Percentiles rank a stretch among this genome's conserved stretches.
phyloP scores from a whole-genome alignment of 2,329 filamentous ascomycete genomes.

The Aspergillus spinulosporus region DNA sequence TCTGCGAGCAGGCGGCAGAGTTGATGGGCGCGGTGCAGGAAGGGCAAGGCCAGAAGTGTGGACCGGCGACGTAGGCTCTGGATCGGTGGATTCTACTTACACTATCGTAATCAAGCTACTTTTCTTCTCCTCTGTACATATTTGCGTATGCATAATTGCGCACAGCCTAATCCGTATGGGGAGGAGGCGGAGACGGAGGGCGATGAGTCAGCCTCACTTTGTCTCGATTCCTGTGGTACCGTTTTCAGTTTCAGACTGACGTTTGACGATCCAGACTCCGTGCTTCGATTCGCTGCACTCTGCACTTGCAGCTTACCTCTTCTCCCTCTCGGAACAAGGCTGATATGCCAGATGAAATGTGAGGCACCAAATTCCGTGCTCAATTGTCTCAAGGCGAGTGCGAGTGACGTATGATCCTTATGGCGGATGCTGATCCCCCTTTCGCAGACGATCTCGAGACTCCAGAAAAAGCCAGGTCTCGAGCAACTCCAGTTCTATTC shows the following conservation, averaged over 20 bases:
- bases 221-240: not conserved
- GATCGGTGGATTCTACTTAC: not conserved
- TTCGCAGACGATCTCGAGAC: conserved; percentile 6
- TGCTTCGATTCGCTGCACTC: not conserved
- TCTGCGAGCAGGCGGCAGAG: conserved; percentile 39
- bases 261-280: not conserved
- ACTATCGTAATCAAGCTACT: conserved; percentile 1
- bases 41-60: conserved; percentile 33
- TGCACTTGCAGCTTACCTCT: not conserved
- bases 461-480: conserved; percentile 6
- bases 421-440: conserved; percentile 15
- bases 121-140: not conserved
- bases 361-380: no score
- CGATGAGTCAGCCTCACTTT: conserved; percentile 5
- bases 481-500: not conserved
- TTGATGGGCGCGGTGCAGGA: conserved; percentile 36
- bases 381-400: not conserved
- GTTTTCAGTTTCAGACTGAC: not conserved
- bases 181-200: conserved; percentile 1
- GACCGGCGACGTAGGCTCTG: conserved; percentile 13
- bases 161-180: not conserved
- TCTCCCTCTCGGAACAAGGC: not conserved
- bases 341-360: not conserved
- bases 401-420: not conserved
- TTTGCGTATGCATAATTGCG: not conserved